Base-by-base conservation (phyloP, 2,329 filamentous ascomycete genomes). In the Curvularia eragrostidis region DNA sequence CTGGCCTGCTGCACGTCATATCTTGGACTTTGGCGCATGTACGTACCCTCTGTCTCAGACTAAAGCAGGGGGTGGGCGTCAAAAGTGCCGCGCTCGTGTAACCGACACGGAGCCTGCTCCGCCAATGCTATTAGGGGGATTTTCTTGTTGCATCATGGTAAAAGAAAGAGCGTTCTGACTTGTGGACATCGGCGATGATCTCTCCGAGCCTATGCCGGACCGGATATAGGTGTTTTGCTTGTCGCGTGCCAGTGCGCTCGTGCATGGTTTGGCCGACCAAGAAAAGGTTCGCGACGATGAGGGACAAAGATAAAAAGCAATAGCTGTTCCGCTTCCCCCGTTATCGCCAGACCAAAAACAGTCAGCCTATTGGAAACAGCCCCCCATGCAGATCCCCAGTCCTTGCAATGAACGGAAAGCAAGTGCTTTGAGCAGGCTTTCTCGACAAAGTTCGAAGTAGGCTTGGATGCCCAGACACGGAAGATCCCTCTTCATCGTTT, bases 1-100 rank as follows among this genome's bases (percentile, higher is more conserved):
- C 28, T 28, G 38, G 38, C 42, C 30, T 42, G 19, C 57, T 63
- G 61, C 61, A 62, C 59, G 59, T 64, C 59, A 64, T 55, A 52
- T n/a, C 39, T 41, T 48, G 49, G 50, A 48, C 42, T 56, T 59
- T 50, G 43, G 43, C 30, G 42, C 52, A 18, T 36, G 13, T 36
- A 13, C 8, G 34, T 36, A 36, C 34, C 34, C 34, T 36, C 50
- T 50, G 56, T 59, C 51, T 56, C 54, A 56, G 41, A 48, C 32
- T 39, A 43, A 23, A 19, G 48, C 47, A 51, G 38, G 26, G 52
- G 42, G n/a, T n/a, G n/a, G 15, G 42, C 32, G 32, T 12, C 36
- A 52, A 52, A 39, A 38, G 32, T 24, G 21, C 46, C 46, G 46
- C 46, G 46, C 34, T 36, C 30, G 36, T 50, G 24, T 28, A 26